These are phyloP conservation scores for Aspergillus hiratsukae DNA, from an alignment of 2,329 filamentous ascomycete species.

Conservation along the genomic window DNA sequence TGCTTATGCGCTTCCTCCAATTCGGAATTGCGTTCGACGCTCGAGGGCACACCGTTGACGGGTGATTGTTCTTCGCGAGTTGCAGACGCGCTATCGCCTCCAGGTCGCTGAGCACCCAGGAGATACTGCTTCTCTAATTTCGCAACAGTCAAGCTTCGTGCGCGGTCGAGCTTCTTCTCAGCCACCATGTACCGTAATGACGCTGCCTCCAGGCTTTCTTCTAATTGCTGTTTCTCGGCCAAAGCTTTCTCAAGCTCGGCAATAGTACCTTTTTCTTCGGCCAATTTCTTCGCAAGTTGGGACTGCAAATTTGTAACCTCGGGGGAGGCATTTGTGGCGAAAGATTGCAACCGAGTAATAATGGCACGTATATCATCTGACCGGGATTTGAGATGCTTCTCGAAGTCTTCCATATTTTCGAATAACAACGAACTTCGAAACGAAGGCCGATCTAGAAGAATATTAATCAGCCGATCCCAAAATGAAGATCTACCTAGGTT, in stretches of 20 bases:
- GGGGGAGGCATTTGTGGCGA: slow-evolving; percentile 48
- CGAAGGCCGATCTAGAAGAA: slow-evolving; percentile 15
- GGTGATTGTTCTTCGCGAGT: slow-evolving; percentile 49
- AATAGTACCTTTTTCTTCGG: slow-evolving; percentile 75
- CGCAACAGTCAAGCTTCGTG: slow-evolving; percentile 82
- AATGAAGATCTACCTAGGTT: neutral
- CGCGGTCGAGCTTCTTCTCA: slow-evolving; percentile 87
- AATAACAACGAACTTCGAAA: slow-evolving; percentile 55
- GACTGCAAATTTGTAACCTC: slow-evolving; percentile 69
- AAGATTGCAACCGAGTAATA: slow-evolving; percentile 64
- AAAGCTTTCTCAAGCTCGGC: slow-evolving; percentile 70
- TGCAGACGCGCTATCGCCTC: slow-evolving; percentile 44
- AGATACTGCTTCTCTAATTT: slow-evolving; percentile 89
- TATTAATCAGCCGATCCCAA: slow-evolving; percentile 2
- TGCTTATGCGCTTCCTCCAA: slow-evolving; percentile 74
- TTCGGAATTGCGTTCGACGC: slow-evolving; percentile 58
- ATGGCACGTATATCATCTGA: slow-evolving; percentile 71
- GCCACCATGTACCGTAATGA: slow-evolving; percentile 91
- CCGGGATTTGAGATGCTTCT: slow-evolving; percentile 72
- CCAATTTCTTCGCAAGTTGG: slow-evolving; percentile 69
- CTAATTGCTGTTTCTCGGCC: slow-evolving; percentile 76
- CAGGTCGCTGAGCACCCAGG: slow-evolving; percentile 55
- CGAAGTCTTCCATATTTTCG: slow-evolving; percentile 59
- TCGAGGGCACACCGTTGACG: slow-evolving; percentile 52
- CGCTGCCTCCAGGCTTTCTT: slow-evolving; percentile 80